Evolutionary conservation across 75 land plant species (phyloP), one percentile per base, ranked within the genome.

Genomic region (Larix kaempferi): DNA sequence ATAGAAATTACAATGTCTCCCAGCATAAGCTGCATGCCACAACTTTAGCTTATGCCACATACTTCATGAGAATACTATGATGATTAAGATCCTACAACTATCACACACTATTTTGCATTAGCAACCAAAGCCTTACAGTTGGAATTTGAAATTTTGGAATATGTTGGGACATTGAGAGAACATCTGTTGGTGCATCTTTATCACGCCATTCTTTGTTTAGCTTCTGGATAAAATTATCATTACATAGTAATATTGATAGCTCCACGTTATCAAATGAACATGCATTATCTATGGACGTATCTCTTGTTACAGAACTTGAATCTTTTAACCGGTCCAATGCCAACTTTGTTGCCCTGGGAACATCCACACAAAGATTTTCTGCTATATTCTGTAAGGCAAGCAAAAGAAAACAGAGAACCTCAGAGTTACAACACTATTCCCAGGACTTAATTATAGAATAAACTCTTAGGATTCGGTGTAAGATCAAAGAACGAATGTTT

Each of bases 1-100:
- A 86, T 75, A 57, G 88, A 86, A 27, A 86, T 86, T 29, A 86
- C 88, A 13, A 86, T 71, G 61, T 86, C 88, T 21, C 88, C 88
- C 49, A 86, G 63, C 60, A 86, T 60, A 35, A 85, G 73, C 87
- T 85, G 84, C 77, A 56, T 41, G 73, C 14, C 73, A 61, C 33
- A 63, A 75, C 2, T 23, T 59, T 29, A 29, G 33, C 33, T 29
- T 29, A 29, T 29, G 33, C 33, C 33, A 29, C 33, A 29, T 29
- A 29, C 1, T 29, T 19, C 27, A 76, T 76, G 11, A 59, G 41
- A 77, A 77, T 49, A 14, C 6, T 33, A 6, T n/a, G 33, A 5
- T 80, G 27, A 76, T 17, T 14, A 59, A 62, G 23, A 56, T 4
- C 77, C 35, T 56, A 55, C 71, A 22, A 59, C 29, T 27, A 60